Base-by-base conservation (phyloP, 2,329 filamentous ascomycete species). In the Alternaria conjuncta region DNA sequence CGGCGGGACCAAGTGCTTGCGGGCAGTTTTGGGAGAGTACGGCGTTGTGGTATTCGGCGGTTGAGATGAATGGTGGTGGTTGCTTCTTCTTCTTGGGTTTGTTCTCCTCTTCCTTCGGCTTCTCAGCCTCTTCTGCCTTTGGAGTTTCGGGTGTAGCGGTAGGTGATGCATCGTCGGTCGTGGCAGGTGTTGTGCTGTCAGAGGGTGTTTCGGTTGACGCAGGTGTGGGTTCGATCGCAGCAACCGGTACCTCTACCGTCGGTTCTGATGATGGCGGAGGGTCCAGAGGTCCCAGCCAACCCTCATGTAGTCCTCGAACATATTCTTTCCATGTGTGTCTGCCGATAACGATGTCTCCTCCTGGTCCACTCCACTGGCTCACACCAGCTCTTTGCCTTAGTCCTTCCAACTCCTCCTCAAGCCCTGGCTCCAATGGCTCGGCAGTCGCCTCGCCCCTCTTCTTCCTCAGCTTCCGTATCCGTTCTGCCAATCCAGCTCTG, bases 271-370 rank as follows among this genome's bases (percentile, higher is more conserved):
- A 66, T 56, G 73, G 69, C 2, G 91, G 91, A 60, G 88, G 81
- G 63, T 91, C 88, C 46, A 97, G 83, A 8, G 96, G 94, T 0
- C 96, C 95, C 23, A 99, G 83, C 95, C 96, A 99, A 60, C 96
- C 96, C 81, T 99, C 96, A 78, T 99, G 96, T 69, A 98, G 77
- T 49, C 96, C 96, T 62, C 94, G 87, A 23, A 98, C 84, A 79
- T 98, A 99, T 81, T 99, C 96, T 82, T 97, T 99, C 96, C 96
- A 99, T 10, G 95, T 90, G 78, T 97, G 92, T 60, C 95, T 85
- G 12, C 96, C 96, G 72, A 99, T 88, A 18, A 98, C 89, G 55
- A 99, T 86, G 77, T 98, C 95, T 47, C 96, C 96, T 66, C 87
- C 87, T 21, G 91, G 84, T 10, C 92, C 94, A 5, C 90, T 85